Evolutionary conservation across 257 asterid genomes (phyloP), one percentile per base, ranked within the genome.

Genomic region (Rauvolfia tetraphylla): DNA sequence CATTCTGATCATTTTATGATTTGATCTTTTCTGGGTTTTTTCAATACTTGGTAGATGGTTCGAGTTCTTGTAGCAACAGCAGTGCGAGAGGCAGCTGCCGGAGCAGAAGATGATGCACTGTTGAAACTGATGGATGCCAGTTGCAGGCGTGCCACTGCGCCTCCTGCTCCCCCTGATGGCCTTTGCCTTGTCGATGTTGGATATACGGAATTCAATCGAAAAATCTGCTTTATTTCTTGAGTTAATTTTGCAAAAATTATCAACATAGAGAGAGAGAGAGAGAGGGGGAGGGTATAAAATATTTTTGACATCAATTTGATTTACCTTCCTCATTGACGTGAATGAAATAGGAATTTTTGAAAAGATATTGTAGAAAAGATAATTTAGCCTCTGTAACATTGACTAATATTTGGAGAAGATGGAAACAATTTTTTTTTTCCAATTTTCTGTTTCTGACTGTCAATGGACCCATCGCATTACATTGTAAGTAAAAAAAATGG

Each of bases 161-260:
- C 98, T 1, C 99, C 99, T 15, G 97, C 99, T 8, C 98, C 99
- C 11, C 91, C 97, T 0, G 96, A 92, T 63, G 99, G 99, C 73
- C 99, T 95, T 74, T 92, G 97, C 93, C 93, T 95, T 41, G 92
- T 89, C 1, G 93, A 89, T 73, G 97, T 95, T 29, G 98, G 99
- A 8, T 95, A 92, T 62, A 79, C 87, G 34, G 96, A 92, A 48
- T 92, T 91, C 80, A 89, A 88, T 63, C 78, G 76, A 44, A 82
- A 75, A 31, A 31, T 2, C 56, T 92, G 96, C 88, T 83, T 91
- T n/a, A 91, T 95, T 74, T 86, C 83, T 68, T 90, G 84, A 88
- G 63, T 68, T 42, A n/a, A 33, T 36, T 7, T 76, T 25, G 38
- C 2, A 22, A 39, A 51, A 38, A 67, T 3, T 6, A 5, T 36